phyloP scores from a whole-genome alignment of 1,284 basidiomycete species.

The Ceratobasidium sp. region DNA sequence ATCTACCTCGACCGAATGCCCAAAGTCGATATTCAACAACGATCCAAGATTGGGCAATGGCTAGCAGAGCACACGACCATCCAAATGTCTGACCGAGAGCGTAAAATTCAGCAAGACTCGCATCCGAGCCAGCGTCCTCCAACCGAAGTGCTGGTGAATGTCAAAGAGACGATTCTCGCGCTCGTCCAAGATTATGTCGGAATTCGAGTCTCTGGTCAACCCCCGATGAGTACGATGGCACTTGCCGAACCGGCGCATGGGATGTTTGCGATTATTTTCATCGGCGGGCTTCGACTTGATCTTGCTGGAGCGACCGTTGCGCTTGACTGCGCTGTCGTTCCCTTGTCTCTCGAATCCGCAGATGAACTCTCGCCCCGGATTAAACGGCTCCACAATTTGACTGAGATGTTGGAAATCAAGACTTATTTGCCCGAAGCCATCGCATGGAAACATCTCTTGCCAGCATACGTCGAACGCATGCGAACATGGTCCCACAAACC shows the following conservation, averaged over 20 bases:
- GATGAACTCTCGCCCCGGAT: neutral
- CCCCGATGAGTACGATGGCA: neutral
- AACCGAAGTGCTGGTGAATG: slow-evolving; percentile 12
- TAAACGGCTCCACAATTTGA: neutral
- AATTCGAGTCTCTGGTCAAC: neutral
- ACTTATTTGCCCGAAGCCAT: neutral
- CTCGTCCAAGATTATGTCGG: neutral
- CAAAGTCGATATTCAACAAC: slow-evolving; percentile 9
- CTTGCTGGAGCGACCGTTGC: neutral
- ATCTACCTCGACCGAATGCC: slow-evolving; percentile 25
- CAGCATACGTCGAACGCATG: slow-evolving; percentile 1
- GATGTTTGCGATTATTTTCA: neutral
- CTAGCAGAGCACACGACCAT: neutral
- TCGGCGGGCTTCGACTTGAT: slow-evolving; percentile 20
- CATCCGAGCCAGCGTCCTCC: slow-evolving; percentile 1
- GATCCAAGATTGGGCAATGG: slow-evolving; percentile 6
- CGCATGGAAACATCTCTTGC: slow-evolving; percentile 2
- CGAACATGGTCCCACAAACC: slow-evolving; percentile 18
- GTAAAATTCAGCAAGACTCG: neutral
- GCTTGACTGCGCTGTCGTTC: slow-evolving; percentile 1
- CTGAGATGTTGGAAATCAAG: neutral
- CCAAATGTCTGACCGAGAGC: slow-evolving; percentile 19
- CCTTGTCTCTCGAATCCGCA: neutral
- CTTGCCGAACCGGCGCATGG: neutral
- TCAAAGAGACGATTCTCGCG: slow-evolving; percentile 6